Base-by-base conservation (phyloP, 352 stramenopile genomes). In the Phytophthora litchii region DNA sequence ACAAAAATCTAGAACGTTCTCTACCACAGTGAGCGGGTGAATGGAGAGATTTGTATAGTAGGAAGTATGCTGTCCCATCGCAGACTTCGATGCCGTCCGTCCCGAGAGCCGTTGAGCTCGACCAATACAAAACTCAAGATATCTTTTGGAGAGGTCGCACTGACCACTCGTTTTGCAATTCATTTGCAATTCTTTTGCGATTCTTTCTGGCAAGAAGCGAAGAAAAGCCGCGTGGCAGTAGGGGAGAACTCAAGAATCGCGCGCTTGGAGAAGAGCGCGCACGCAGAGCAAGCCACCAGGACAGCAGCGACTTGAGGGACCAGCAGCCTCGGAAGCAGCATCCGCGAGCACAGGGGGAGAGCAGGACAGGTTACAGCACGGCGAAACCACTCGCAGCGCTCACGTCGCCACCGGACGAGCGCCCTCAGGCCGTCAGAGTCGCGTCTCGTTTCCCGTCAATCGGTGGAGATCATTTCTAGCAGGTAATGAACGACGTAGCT, bases 121-220 rank as follows among this genome's bases (percentile, higher is more conserved):
- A 17, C 16, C 0, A 13, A 67, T 74, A 78, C 64, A 77, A 72
- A 63, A 14, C 14, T 0, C 43, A 60, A 69, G 60, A 58, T 11
- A 21, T 27, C 0, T 6, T 0, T 0, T 1, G 42, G 36, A 27
- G 51, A 55, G 45, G 36, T 35, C 50, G 31, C 34, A 54, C 47
- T 68, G 46, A 34, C 72, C 72, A 81, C 37, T 70, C 69, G 45
- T 81, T 76, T 61, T 59, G 32, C 62, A 74, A 75, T 77, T 76
- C 52, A 58, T 72, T 65, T 48, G 8, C 62, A 68, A 77, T 80
- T 78, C 57, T 63, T 76, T 76, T 41, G 52, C 56, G 78, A 76
- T 77, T 71, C 56, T 70, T 72, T 48, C n/a, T 23, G 41, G 14
- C 42, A 43, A 52, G 31, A 65, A 29, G 42, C 59, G 60, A 65